phyloP scores from a whole-genome alignment of 306 rosid species.

The Sindora glabra region DNA sequence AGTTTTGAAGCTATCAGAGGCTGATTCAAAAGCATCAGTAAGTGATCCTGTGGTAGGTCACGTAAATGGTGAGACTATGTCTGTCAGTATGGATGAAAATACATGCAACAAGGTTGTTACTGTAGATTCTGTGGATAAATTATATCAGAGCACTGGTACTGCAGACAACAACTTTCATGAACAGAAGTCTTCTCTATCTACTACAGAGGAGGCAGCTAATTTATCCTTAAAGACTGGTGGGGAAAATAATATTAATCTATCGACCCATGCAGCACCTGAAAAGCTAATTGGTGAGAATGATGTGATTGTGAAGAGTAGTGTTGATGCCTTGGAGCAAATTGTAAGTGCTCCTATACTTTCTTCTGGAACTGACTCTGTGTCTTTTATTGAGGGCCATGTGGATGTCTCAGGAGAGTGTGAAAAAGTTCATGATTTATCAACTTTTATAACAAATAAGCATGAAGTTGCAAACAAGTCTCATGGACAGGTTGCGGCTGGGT shows the following conservation, averaged over 20 bases:
- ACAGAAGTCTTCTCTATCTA: conserved; percentile 24
- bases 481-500: conserved; percentile 26
- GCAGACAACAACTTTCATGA: conserved; percentile 28
- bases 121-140: conserved; percentile 34
- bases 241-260: conserved; percentile 25
- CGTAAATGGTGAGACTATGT: conserved; percentile 15
- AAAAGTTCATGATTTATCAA: conserved; percentile 24
- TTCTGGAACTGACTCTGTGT: conserved; percentile 24
- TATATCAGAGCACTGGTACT: conserved; percentile 26
- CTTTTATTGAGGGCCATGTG: conserved; percentile 24
- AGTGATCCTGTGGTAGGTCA: conserved; percentile 30
- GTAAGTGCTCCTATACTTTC: conserved; percentile 33
- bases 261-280: conserved; percentile 23
- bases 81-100: conserved; percentile 31
- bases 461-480: conserved; percentile 31
- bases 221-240: conserved; percentile 26
- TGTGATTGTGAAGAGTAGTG: conserved; percentile 30
- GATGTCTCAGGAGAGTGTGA: conserved; percentile 26
- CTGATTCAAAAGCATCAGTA: conserved; percentile 24
- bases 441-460: conserved; percentile 21
- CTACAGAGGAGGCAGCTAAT: conserved; percentile 22
- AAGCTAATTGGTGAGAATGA: conserved; percentile 26
- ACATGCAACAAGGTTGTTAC: conserved; percentile 11
- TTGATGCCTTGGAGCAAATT: conserved; percentile 24
- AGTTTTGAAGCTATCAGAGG: conserved; percentile 63